Evolutionary conservation across 306 rosid genomes (phyloP), one percentile per base, ranked within the genome.

Genomic region (Rosa chinensis): DNA sequence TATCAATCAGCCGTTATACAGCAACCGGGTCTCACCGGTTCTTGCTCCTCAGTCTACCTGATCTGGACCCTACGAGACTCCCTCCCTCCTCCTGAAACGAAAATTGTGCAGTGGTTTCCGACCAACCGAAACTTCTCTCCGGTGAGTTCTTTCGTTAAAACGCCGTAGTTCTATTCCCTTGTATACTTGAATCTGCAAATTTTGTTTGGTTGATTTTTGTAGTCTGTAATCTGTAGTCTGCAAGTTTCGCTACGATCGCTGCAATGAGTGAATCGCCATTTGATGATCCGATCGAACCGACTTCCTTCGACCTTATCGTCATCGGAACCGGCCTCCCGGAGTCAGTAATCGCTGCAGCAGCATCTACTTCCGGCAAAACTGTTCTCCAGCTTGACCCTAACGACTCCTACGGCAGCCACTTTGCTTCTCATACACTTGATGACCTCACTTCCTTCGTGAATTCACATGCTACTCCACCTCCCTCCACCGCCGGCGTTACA

Each of bases 331-430:
- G 95, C 66, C 77, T 92, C 1, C 50, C 89, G 3, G 87, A 86
- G 85, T 91, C 97, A 40, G 42, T 92, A 39, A 79, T 91, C 7
- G 89, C 98, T 39, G 95, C 97, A 0, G 92, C 97, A 20, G 89
- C 97, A 48, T 82, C 97, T 9, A 83, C 89, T n/a, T 77, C 68
- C 12, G 93, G 94, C 1, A 94, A 89, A 80, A 89, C 91, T 5
- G 83, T 94, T 58, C 93, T 94, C 88, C 98, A 92, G 86, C 86
- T 94, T 21, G 98, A 92, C 66, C 90, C 91, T 16, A 92, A 92
- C 71, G 23, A 86, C 73, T 91, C 85, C 81, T 94, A 92, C 55
- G 97, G 98, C 14, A 80, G 89, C 77, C 92, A 91, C 70, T 94
- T 85, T 43, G 86, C 97, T 70, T 87, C 97, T 23, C 93, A 86